These are phyloP conservation scores for Ampelocalamus luodianensis DNA, from an alignment of 176 grass and related monocot genomes.

Conservation along the genomic window DNA sequence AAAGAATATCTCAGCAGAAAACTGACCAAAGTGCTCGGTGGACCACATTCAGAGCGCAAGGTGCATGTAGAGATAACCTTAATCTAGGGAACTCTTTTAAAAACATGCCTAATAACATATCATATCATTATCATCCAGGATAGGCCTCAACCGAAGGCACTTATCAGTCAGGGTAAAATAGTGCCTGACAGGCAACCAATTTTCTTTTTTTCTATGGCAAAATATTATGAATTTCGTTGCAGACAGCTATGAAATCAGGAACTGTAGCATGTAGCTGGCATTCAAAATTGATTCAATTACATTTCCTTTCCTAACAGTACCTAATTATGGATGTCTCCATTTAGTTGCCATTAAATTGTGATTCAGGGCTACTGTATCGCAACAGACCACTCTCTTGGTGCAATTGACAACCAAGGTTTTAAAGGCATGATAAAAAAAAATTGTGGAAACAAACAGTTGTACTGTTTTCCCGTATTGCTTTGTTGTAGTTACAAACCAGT, in stretches of 20 bases:
- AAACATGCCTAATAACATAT: not conserved
- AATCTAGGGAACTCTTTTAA: not conserved
- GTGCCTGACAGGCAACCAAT: not conserved
- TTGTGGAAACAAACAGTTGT: not conserved
- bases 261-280: not conserved
- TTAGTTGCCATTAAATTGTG: not conserved
- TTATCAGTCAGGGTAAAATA: not conserved
- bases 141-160: not conserved
- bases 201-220: not conserved
- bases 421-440: not conserved
- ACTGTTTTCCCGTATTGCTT: not conserved
- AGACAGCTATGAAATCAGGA: not conserved
- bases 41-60: not conserved
- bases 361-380: not conserved
- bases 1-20: slow-evolving; percentile 3
- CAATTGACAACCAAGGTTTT: not conserved
- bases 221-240: not conserved
- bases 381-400: not conserved
- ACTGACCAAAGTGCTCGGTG: not conserved
- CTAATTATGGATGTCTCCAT: not conserved
- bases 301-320: not conserved
- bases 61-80: not conserved
- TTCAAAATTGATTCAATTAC: not conserved
- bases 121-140: not conserved
- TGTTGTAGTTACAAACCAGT: not conserved